Evolutionary conservation across 1,139 yeast genomes (phyloP).

Genomic region (Pichia sp.): DNA sequence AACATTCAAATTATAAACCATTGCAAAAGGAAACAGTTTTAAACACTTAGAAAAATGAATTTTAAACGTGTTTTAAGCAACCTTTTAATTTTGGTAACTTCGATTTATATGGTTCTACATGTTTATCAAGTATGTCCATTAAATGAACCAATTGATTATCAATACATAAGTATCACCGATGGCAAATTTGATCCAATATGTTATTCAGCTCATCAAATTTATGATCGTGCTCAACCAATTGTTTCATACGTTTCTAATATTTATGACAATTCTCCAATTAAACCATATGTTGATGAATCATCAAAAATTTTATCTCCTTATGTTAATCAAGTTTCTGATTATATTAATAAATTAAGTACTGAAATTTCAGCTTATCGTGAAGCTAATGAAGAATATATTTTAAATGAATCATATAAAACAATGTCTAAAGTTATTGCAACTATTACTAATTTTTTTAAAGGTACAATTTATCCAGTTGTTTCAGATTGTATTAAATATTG

Average conservation of each 20-base stretch:
- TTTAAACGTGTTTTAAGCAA: conserved; percentile 4
- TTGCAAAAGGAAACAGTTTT: too few species aligned
- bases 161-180: not conserved
- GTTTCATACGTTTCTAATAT: conserved; percentile 9
- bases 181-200: conserved; percentile 17
- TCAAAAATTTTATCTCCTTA: conserved; percentile 3
- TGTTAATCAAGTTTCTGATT: not conserved
- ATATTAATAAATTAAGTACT: not conserved
- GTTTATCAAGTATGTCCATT: conserved; percentile 10
- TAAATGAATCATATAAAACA: conserved; percentile 5
- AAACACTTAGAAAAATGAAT: conserved; percentile 5
- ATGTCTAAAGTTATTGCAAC: conserved; percentile 2
- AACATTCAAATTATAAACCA: too few species aligned
- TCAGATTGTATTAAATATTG: conserved; percentile 1
- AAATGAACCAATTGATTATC: conserved; percentile 1
- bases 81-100: conserved; percentile 3
- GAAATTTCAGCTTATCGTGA: conserved; percentile 7
- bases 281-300: conserved; percentile 18
- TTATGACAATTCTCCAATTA: conserved; percentile 21
- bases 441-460: conserved; percentile 1
- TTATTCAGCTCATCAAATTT: conserved; percentile 18
- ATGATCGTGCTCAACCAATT: conserved; percentile 16
- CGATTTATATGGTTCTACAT: conserved; percentile 9
- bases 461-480: conserved; percentile 7
- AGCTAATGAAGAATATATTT: conserved; percentile 6